Evolutionary conservation across 257 asterid species (phyloP).

Genomic region (Verbascum thapsus): DNA sequence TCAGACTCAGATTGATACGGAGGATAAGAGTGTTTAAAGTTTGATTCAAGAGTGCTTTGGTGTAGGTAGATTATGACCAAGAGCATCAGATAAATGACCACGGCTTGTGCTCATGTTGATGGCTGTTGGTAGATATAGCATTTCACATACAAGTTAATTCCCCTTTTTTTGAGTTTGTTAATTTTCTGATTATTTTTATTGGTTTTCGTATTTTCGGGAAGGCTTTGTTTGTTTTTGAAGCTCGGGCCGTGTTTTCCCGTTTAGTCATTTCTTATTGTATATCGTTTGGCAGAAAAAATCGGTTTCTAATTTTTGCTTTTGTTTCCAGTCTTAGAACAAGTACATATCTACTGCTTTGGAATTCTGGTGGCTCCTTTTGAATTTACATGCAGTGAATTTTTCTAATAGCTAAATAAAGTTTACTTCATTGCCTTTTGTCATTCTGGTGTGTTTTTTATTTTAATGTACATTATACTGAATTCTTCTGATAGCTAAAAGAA

Average conservation of each 20-base stretch:
- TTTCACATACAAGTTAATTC: constrained; percentile 19
- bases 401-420: no score
- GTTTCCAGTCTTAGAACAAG: neutral
- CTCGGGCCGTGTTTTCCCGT: constrained; percentile 16
- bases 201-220: no score
- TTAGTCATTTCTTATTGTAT: constrained; percentile 23
- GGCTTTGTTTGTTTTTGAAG: constrained; percentile 27
- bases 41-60: no score
- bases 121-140: constrained; percentile 34
- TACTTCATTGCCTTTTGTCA: no score
- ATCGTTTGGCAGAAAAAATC: constrained; percentile 26
- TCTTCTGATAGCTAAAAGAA: no score
- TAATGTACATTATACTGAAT: no score
- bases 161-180: constrained; percentile 23
- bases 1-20: no score
- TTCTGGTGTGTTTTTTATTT: no score
- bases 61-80: no score
- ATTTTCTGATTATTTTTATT: constrained; percentile 41
- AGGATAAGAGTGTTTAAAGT: no score
- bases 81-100: no score
- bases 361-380: neutral
- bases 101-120: constrained; percentile 32
- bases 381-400: neutral
- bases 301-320: neutral
- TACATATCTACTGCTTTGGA: neutral